A percentile compares a stretch with the other conserved stretches of the same genome.
Conservation (phyloP, 306 rosid genomes). For the Abrus precatorius region DNA sequence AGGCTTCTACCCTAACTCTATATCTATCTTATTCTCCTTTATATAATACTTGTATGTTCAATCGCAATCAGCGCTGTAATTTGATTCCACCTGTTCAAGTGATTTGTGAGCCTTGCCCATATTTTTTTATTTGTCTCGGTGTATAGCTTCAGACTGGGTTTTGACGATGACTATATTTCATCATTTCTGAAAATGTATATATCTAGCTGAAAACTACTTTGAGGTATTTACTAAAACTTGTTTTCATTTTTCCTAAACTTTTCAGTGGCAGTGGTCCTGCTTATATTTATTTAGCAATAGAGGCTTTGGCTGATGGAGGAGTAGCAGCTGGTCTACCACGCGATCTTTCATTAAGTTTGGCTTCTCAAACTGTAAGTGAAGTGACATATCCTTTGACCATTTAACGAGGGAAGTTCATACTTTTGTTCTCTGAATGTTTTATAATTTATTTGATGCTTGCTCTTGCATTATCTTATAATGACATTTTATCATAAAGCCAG, state of each 20-base stretch:
- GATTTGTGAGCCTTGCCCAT: conserved; percentile 30
- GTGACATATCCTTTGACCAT: conserved; percentile 25
- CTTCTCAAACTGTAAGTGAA: conserved; percentile 94
- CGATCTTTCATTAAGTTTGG: conserved; percentile 85
- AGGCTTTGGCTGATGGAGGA: conserved; percentile 99
- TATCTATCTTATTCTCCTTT: neutral
- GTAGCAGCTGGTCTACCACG: conserved; percentile 99
- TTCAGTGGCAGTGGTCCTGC: conserved; percentile 99
- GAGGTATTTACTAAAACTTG: conserved; percentile 28
- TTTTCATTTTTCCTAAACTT: conserved; percentile 36
- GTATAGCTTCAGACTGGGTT: neutral
- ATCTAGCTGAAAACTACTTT: conserved; percentile 14
- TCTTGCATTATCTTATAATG: neutral
- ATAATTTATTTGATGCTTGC: conserved; percentile 24
- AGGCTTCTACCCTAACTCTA: conserved; percentile 8
- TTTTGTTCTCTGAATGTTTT: neutral
- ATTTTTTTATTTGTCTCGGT: neutral
- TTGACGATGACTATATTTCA: conserved; percentile 12
- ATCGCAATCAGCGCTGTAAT: conserved; percentile 21
- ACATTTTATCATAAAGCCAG: conserved; percentile 29
- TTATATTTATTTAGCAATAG: conserved; percentile 85
- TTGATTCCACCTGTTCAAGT: conserved; percentile 24
- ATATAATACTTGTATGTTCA: neutral
- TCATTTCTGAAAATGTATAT: neutral
- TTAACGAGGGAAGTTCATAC: conserved; percentile 20